Evolutionary conservation across 2,329 filamentous ascomycete species (phyloP).

Genomic region (Cytospora paraplurivora): DNA sequence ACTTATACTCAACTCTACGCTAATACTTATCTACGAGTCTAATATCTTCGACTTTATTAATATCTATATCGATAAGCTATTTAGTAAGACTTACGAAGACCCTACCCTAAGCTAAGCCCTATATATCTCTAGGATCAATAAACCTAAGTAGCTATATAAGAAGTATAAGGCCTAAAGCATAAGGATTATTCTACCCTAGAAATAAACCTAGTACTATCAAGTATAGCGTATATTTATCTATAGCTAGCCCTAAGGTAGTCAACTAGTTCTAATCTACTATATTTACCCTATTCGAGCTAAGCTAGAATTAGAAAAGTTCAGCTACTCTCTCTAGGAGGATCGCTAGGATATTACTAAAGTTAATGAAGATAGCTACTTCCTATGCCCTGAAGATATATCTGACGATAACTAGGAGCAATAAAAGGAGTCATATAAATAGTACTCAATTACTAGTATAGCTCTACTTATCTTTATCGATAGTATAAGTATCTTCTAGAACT

Average conservation of each 20-base stretch:
- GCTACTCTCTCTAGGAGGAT: too few species aligned
- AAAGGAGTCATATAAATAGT: conserved; percentile 1
- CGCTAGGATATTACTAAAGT: background rate
- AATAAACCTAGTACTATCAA: conserved; percentile 1
- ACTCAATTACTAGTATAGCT: background rate
- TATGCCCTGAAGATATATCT: background rate
- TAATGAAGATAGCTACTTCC: background rate
- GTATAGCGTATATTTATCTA: background rate
- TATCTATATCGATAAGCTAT: too few species aligned
- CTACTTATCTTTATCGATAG: background rate
- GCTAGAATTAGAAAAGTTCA: background rate
- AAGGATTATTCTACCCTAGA: background rate
- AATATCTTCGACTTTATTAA: too few species aligned
- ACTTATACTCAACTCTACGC: too few species aligned
- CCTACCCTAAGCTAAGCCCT: too few species aligned
- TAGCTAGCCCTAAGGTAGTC: too few species aligned
- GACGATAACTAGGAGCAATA: background rate
- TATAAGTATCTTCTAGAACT: background rate
- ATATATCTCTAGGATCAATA: too few species aligned
- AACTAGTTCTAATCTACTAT: background rate
- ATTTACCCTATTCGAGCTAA: background rate
- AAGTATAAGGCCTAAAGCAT: background rate
- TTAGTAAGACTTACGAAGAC: too few species aligned
- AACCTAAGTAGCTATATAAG: too few species aligned
- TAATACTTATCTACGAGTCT: too few species aligned